phyloP scores from a whole-genome alignment of 805 yeast genomes.

The Starmerella stellata region DNA sequence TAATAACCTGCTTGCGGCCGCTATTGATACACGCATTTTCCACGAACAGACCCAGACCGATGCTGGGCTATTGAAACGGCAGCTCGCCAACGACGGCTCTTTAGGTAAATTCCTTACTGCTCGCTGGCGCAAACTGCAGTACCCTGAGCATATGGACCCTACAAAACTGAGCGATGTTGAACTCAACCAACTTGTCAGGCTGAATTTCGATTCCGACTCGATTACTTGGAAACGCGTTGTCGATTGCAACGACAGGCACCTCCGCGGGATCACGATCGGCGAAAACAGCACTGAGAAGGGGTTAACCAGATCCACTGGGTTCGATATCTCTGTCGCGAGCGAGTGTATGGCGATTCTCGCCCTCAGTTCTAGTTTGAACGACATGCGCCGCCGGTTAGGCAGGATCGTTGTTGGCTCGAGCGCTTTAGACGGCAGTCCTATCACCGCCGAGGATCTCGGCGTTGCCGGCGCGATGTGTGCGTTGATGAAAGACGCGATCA shows the following conservation, averaged over 20 bases:
- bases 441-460: constrained; percentile 88
- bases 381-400: constrained; percentile 77
- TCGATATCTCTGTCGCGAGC: constrained; percentile 90
- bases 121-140: constrained; percentile 47
- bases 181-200: constrained; percentile 52
- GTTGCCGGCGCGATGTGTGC: constrained; percentile 94
- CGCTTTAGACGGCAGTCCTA: constrained; percentile 52
- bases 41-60: constrained; percentile 81
- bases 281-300: constrained; percentile 89
- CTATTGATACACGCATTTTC: constrained; percentile 91
- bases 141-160: constrained; percentile 31
- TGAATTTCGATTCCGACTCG: constrained; percentile 76
- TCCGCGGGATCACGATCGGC: constrained; percentile 78
- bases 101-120: constrained; percentile 65
- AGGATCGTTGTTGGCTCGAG: constrained; percentile 76
- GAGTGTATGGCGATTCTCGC: constrained; percentile 95
- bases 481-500: constrained; percentile 82
- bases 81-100: constrained; percentile 61
- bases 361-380: constrained; percentile 54
- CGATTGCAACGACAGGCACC: constrained; percentile 81
- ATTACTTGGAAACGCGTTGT: constrained; percentile 87
- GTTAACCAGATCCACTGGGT: constrained; percentile 67
- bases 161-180: constrained; percentile 65
- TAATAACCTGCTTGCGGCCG: constrained; percentile 84
- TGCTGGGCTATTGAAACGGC: constrained; percentile 49